A percentile compares a stretch with the other conserved stretches of the same genome.
Conservation (phyloP, 2,329 filamentous ascomycete genomes). For the Penicillium hordei region DNA sequence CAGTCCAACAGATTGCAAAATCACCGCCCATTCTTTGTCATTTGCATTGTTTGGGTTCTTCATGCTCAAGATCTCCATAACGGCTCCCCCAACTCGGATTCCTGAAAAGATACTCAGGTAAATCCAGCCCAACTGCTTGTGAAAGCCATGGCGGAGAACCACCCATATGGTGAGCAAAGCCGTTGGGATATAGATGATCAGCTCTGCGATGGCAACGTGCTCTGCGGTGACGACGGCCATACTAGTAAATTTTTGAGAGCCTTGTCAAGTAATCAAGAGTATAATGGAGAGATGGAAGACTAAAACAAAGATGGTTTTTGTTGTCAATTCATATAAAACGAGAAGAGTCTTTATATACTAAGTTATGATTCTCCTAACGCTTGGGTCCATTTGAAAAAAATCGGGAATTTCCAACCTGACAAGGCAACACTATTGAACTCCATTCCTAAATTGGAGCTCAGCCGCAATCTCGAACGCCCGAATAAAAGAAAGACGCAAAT, state of each 20-base stretch:
- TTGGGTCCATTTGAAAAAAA: background rate
- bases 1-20: conserved; percentile 7
- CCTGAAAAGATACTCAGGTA: conserved; percentile 2
- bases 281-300: background rate
- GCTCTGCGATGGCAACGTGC: conserved; percentile 7
- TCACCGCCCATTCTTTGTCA: conserved; percentile 7
- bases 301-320: background rate
- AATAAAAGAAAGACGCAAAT: background rate
- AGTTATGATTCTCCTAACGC: background rate
- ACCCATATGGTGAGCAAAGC: conserved; percentile 3
- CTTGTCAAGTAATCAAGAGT: background rate
- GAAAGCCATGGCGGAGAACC: conserved; percentile 9
- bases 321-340: too few species aligned
- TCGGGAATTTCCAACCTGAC: background rate
- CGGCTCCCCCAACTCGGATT: conserved; percentile 7
- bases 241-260: background rate
- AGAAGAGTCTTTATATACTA: background rate
- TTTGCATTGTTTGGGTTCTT: conserved; percentile 1
- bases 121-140: conserved; percentile 11
- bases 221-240: conserved; percentile 6
- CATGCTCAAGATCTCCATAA: conserved; percentile 5
- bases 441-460: background rate
- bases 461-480: background rate
- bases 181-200: conserved; percentile 9
- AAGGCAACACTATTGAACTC: background rate